phyloP scores from a whole-genome alignment of 495 filamentous ascomycete species.

The Penicillium canariense region DNA sequence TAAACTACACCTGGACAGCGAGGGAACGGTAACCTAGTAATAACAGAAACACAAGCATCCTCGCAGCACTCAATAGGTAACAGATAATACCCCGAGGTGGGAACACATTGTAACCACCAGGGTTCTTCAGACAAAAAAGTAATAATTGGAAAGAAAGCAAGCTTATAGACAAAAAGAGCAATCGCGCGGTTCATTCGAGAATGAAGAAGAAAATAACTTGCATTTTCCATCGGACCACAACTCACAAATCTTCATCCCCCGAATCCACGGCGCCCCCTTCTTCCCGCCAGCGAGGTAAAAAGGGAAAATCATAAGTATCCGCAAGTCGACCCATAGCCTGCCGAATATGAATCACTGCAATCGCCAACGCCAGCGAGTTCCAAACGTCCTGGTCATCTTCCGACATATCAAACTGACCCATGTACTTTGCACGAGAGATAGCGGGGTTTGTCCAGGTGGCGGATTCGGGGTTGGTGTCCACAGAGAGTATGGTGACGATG shows the following conservation, averaged over 20 bases:
- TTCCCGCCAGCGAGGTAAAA: constrained; percentile 2
- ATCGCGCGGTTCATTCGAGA: background rate
- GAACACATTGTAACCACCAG: no score
- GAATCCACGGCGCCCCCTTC: background rate
- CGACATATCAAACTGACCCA: constrained; percentile 41
- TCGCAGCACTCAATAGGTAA: background rate
- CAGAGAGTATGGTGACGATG: constrained; percentile 42
- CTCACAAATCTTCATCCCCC: constrained; percentile 14
- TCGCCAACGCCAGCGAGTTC: constrained; percentile 46
- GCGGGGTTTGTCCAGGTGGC: constrained; percentile 2
- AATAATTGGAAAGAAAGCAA: background rate
- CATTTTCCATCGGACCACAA: background rate
- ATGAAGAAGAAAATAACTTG: background rate
- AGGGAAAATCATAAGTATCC: background rate
- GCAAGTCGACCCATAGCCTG: constrained; percentile 36
- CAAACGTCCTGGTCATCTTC: constrained; percentile 45
- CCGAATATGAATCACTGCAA: constrained; percentile 38
- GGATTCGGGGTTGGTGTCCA: constrained; percentile 30
- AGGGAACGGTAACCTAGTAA: background rate
- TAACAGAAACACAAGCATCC: background rate
- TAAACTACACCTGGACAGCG: background rate
- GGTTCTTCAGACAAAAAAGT: background rate
- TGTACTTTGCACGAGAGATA: constrained; percentile 23
- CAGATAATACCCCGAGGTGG: background rate
- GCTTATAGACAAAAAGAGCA: background rate